Conservation (phyloP, 768 basidiomycete genomes). For the Hydnum rufescens region DNA sequence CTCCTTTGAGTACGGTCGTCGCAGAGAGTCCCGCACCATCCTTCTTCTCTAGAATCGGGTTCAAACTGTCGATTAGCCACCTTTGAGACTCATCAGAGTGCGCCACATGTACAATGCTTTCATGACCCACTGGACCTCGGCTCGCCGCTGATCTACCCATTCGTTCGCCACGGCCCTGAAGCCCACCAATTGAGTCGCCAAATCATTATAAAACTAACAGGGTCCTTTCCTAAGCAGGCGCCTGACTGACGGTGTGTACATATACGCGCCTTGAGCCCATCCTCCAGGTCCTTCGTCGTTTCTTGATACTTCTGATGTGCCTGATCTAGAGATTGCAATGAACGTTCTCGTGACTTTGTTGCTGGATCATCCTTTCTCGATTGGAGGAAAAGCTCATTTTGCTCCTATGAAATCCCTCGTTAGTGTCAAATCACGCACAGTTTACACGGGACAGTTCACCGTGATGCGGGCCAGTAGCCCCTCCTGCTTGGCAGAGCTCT, state of each 20-base stretch:
- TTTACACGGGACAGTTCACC: slow-evolving; percentile 23
- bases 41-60: too few relatives aligned
- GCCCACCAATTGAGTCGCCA: slow-evolving; percentile 46
- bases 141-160: slow-evolving; percentile 52
- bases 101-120: too few relatives aligned
- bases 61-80: too few relatives aligned
- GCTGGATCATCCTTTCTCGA: slow-evolving; percentile 60
- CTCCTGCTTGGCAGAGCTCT: slow-evolving; percentile 39
- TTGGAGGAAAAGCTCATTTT: slow-evolving; percentile 54
- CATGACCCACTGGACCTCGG: slow-evolving; percentile 58
- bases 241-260: too few relatives aligned
- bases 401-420: slow-evolving; percentile 21
- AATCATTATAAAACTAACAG: slow-evolving; percentile 72
- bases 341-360: slow-evolving; percentile 62
- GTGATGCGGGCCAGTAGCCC: slow-evolving; percentile 45
- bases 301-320: slow-evolving; percentile 81
- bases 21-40: too few relatives aligned
- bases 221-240: too few relatives aligned
- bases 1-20: too few relatives aligned
- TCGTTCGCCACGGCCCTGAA: slow-evolving; percentile 58
- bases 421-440: neutral
- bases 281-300: slow-evolving; percentile 64
- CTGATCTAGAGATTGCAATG: slow-evolving; percentile 61
- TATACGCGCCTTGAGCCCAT: slow-evolving; percentile 55
- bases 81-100: too few relatives aligned